A percentile compares a stretch with the other conserved stretches of the same genome.
Evolutionary conservation across 768 basidiomycete species (phyloP).

Genomic region (Cystofilobasidium macerans): DNA sequence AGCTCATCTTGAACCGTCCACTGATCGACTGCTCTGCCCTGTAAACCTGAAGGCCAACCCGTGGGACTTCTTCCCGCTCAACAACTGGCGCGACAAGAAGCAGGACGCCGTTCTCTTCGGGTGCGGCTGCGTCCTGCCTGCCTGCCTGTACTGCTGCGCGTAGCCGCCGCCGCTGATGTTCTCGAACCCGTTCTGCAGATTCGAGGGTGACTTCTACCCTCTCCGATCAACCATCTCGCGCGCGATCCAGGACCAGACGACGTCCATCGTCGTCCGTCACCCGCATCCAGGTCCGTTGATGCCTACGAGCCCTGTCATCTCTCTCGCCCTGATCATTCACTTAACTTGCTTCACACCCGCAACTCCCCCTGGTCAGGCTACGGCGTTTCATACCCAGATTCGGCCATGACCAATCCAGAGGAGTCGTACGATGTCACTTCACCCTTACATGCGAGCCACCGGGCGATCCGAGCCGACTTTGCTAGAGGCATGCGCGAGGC

Average conservation of each 20-base stretch:
- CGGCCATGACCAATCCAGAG: constrained; percentile 1
- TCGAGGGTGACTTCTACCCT: constrained; percentile 23
- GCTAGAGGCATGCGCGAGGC: constrained; percentile 25
- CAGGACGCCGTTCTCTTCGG: constrained; percentile 22
- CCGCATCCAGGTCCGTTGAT: constrained; percentile 23
- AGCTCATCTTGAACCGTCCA: too few relatives aligned
- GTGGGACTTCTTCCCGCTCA: constrained; percentile 27
- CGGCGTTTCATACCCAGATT: constrained; percentile 18
- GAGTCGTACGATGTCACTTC: constrained; percentile 8
- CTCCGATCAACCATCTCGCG: constrained; percentile 13
- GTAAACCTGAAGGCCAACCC: neutral
- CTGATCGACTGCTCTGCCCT: too few relatives aligned
- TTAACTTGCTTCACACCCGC: too few relatives aligned
- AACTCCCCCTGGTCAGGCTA: constrained; percentile 18
- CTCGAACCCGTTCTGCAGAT: neutral
- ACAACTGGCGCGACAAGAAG: constrained; percentile 11
- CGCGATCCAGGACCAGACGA: constrained; percentile 8
- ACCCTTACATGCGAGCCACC: constrained; percentile 11
- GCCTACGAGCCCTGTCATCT: too few relatives aligned
- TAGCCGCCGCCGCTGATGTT: neutral
- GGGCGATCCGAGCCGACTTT: constrained; percentile 16
- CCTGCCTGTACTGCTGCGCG: neutral
- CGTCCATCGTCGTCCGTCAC: constrained; percentile 3
- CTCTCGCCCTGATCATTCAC: too few relatives aligned
- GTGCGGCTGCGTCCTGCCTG: neutral